phyloP scores from a whole-genome alignment of 2,329 filamentous ascomycete species.

The Phyllosticta citribraziliensis region DNA sequence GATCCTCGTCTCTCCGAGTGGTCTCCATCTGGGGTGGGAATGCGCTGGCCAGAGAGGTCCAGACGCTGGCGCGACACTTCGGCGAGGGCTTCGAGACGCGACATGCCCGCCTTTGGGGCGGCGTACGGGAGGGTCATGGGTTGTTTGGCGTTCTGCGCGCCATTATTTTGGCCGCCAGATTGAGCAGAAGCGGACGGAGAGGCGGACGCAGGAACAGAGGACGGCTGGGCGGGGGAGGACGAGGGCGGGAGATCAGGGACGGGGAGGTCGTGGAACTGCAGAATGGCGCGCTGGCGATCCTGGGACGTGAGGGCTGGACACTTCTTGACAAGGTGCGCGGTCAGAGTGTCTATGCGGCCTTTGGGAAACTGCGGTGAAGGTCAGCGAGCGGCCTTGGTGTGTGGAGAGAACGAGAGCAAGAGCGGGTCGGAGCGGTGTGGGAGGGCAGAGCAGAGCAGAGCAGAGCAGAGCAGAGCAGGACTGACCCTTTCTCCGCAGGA shows the following conservation, averaged over 20 bases:
- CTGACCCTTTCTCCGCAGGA: constrained; percentile 64
- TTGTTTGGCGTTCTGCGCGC: constrained; percentile 18
- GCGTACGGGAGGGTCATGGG: constrained; percentile 33
- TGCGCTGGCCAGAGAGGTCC: constrained; percentile 43
- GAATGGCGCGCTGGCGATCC: constrained; percentile 65
- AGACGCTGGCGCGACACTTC: constrained; percentile 72
- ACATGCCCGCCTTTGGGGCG: constrained; percentile 53
- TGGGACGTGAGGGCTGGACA: constrained; percentile 68
- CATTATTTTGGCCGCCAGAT: constrained; percentile 15
- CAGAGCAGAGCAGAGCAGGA: neutral
- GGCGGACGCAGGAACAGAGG: neutral
- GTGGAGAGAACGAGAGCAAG: constrained; percentile 7
- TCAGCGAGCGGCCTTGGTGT: neutral
- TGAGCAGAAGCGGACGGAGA: neutral
- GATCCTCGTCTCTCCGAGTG: constrained; percentile 16
- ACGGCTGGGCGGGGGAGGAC: constrained; percentile 12
- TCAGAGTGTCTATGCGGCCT: constrained; percentile 74
- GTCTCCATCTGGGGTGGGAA: constrained; percentile 17
- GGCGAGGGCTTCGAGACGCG: constrained; percentile 74
- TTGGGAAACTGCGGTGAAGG: constrained; percentile 56
- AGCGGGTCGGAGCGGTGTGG: constrained; percentile 6
- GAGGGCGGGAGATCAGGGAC: constrained; percentile 46
- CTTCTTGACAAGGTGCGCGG: constrained; percentile 73
- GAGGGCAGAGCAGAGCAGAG: neutral
- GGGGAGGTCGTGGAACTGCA: constrained; percentile 62